Evolutionary conservation across 108 stramenopile genomes (phyloP).

Genomic region (Fistulifera pelliculosa): DNA sequence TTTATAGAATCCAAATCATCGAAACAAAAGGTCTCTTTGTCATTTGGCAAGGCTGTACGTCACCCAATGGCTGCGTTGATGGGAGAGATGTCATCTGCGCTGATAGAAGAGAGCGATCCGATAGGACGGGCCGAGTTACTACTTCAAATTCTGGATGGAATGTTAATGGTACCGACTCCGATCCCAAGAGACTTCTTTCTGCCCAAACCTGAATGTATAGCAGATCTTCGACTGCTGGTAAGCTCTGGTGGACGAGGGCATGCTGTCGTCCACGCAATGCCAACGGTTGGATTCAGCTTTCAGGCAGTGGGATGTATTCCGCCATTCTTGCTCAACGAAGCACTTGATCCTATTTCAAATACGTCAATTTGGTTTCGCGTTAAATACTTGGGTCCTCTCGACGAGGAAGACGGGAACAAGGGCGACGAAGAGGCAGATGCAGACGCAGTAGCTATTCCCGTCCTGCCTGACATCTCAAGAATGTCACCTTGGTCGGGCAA

Average conservation of each 20-base stretch:
- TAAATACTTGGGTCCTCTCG: conserved; percentile 4
- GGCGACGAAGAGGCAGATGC: conserved; percentile 4
- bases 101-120: conserved; percentile 6
- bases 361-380: conserved; percentile 26
- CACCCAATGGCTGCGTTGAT: neutral
- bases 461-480: neutral
- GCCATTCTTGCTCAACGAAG: conserved; percentile 3
- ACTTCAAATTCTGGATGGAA: conserved; percentile 32
- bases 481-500: neutral
- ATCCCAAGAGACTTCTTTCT: conserved; percentile 23
- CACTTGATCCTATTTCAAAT: conserved; percentile 17
- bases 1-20: conserved; percentile 13
- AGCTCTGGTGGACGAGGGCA: neutral
- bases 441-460: neutral
- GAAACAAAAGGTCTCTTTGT: neutral
- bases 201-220: conserved; percentile 8
- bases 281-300: conserved; percentile 13
- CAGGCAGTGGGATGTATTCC: conserved; percentile 25
- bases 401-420: conserved; percentile 3
- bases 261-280: conserved; percentile 12
- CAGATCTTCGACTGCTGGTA: conserved; percentile 18
- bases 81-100: neutral
- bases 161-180: conserved; percentile 29
- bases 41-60: neutral
- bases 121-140: conserved; percentile 36